Evolutionary conservation across 352 stramenopile species (phyloP), one percentile per base, ranked within the genome.

Genomic region (Phytophthora pinifolia): DNA sequence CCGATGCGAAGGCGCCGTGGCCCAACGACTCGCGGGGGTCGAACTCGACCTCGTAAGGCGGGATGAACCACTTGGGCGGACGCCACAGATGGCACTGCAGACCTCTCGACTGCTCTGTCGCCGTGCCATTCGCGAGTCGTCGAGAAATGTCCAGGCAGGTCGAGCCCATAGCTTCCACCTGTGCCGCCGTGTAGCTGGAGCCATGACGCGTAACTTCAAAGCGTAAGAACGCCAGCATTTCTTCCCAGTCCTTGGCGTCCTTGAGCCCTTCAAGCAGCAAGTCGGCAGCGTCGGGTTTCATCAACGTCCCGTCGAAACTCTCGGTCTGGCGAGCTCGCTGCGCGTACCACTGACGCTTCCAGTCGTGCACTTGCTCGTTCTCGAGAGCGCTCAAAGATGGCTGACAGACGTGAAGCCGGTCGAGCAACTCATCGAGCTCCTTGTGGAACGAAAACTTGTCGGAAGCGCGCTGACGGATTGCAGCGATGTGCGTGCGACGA

Each of bases 361-460:
- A 72, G 34, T 62, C 54, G 33, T 72, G 64, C 2, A 66, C 18
- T 13, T 49, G 33, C 0, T 22, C 9, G 9, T 41, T 63, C 30
- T 59, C 42, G n/a, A 46, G 32, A n/a, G 17, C 31, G 9, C 12
- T 18, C 1, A 18, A 22, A n/a, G 59, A 30, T 14, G 32, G 46
- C 30, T 54, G 34, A 33, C 34, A 22, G 4, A 35, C 29, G 9
- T 30, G 52, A 48, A 72, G 31, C 34, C 6, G 42, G 20, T 50
- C 39, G 7, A 62, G 39, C 5, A 72, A 33, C 2, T 55, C 39
- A n/a, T 72, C 64, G n/a, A 72, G 48, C 4, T 62, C 59, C 43
- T 72, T 67, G n/a, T 72, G 64, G 37, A 72, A 66, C 1, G 45
- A 46, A 48, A 66, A 72, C 20, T 69, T 69, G 17, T 68, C 62